Percentiles rank a stretch among this genome's conserved stretches.
Conservation (phyloP, 2,329 filamentous ascomycete genomes). For the Didymella exigua region DNA sequence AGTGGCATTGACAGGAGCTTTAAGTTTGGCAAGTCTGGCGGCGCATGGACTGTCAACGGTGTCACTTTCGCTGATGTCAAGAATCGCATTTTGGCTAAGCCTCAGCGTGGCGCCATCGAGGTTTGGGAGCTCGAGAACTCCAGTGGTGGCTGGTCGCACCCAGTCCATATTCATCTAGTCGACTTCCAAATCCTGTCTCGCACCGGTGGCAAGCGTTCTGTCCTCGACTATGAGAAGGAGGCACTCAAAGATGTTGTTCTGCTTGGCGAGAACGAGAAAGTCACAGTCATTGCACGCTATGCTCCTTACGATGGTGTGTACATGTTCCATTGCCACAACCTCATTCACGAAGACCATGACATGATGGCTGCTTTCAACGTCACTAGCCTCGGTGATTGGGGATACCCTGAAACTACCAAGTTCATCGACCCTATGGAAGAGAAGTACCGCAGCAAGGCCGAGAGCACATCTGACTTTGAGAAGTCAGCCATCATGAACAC, state of each 20-base stretch:
- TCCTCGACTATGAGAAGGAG: conserved; percentile 60
- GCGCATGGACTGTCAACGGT: conserved; percentile 49
- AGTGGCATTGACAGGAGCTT: conserved; percentile 41
- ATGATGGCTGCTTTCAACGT: conserved; percentile 56
- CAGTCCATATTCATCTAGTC: conserved; percentile 64
- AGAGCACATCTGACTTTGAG: conserved; percentile 28
- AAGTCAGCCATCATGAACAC: conserved; percentile 30
- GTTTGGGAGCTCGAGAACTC: conserved; percentile 54
- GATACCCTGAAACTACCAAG: conserved; percentile 43
- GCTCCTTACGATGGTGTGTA: conserved; percentile 56
- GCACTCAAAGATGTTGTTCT: conserved; percentile 65
- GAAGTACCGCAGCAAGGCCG: conserved; percentile 34
- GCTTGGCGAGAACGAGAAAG: conserved; percentile 56
- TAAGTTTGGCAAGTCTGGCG: conserved; percentile 37
- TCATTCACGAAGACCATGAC: conserved; percentile 54
- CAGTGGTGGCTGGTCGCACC: conserved; percentile 60
- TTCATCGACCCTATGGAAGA: conserved; percentile 43
- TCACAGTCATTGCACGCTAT: conserved; percentile 40
- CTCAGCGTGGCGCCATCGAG: conserved; percentile 43
- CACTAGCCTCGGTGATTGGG: conserved; percentile 40
- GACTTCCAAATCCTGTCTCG: conserved; percentile 63
- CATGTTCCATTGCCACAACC: conserved; percentile 57
- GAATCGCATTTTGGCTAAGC: conserved; percentile 46
- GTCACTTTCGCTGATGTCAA: conserved; percentile 44
- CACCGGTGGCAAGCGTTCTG: conserved; percentile 49